A percentile compares a stretch with the other conserved stretches of the same genome.
phyloP scores from a whole-genome alignment of 495 filamentous ascomycete species.

The Aspergillus asperescens region DNA sequence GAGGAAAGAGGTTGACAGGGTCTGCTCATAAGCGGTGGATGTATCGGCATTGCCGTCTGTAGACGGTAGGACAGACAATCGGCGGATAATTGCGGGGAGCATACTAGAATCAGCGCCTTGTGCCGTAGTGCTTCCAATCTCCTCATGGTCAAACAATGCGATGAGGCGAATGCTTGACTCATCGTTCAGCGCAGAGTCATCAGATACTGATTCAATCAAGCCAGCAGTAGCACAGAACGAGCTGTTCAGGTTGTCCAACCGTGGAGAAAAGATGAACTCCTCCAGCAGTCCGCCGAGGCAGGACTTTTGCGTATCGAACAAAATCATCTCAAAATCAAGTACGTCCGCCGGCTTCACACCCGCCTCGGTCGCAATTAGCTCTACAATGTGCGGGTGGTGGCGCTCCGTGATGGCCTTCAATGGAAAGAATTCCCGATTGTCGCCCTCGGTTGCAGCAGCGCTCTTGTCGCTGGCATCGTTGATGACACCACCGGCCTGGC shows the following conservation, averaged over 20 bases:
- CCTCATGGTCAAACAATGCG: slow-evolving; percentile 94
- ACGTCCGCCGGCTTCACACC: slow-evolving; percentile 63
- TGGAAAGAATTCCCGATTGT: slow-evolving; percentile 53
- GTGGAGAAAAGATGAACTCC: slow-evolving; percentile 89
- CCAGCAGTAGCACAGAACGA: slow-evolving; percentile 81
- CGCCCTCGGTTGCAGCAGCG: slow-evolving; percentile 29
- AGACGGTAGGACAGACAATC: slow-evolving; percentile 72
- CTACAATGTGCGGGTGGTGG: slow-evolving; percentile 82
- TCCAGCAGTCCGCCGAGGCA: slow-evolving; percentile 85
- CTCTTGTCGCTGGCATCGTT: slow-evolving; percentile 30
- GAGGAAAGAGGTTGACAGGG: slow-evolving; percentile 85
- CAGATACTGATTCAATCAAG: slow-evolving; percentile 73
- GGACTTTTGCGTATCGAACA: slow-evolving; percentile 91
- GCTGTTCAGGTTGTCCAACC: slow-evolving; percentile 93
- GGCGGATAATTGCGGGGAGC: slow-evolving; percentile 80
- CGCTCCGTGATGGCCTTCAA: slow-evolving; percentile 72
- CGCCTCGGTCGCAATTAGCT: slow-evolving; percentile 77
- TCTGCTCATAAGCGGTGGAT: slow-evolving; percentile 87
- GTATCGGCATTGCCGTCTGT: slow-evolving; percentile 45
- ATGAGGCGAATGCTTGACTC: slow-evolving; percentile 83
- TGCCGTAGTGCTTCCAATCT: slow-evolving; percentile 85
- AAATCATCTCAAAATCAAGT: slow-evolving; percentile 89
- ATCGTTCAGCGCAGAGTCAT: slow-evolving; percentile 55
- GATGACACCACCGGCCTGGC: slow-evolving; percentile 33
- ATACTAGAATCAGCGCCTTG: slow-evolving; percentile 93